These are phyloP conservation scores for Fusarium avenaceum DNA, from an alignment of 2,329 filamentous ascomycete species.

Conservation along the genomic window DNA sequence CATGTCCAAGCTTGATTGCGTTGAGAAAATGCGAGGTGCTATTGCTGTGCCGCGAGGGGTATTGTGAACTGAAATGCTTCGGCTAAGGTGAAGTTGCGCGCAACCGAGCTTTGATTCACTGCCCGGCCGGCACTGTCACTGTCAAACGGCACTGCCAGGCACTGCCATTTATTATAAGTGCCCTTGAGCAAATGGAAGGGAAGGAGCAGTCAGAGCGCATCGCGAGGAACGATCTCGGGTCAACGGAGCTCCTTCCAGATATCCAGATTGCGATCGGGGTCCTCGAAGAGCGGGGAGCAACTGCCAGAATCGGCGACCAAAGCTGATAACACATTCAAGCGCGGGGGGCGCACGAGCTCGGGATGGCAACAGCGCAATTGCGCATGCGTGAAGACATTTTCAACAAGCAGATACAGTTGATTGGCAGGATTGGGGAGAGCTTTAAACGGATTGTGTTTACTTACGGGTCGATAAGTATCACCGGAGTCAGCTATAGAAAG, in stretches of 20 bases:
- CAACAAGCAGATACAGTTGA: slow-evolving; percentile 18
- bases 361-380: slow-evolving; percentile 34
- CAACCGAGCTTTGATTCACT: slow-evolving; percentile 37
- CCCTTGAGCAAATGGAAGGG: slow-evolving; percentile 6
- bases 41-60: slow-evolving; percentile 25
- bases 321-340: slow-evolving; percentile 33
- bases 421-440: slow-evolving; percentile 22
- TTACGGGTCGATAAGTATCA: slow-evolving; percentile 73
- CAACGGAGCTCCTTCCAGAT: slow-evolving; percentile 41
- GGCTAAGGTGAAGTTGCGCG: slow-evolving; percentile 22
- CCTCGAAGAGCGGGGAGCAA: slow-evolving; percentile 42
- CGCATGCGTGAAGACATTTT: slow-evolving; percentile 18
- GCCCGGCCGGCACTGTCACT: slow-evolving; percentile 20
- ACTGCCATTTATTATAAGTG: slow-evolving; percentile 7
- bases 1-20: slow-evolving; percentile 36
- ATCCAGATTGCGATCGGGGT: slow-evolving; percentile 32
- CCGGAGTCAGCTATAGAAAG: slow-evolving; percentile 69
- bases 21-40: slow-evolving; percentile 8
- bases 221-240: slow-evolving; percentile 42
- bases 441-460: slow-evolving; percentile 50
- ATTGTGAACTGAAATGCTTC: slow-evolving; percentile 20
- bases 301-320: slow-evolving; percentile 26
- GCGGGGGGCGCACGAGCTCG: slow-evolving; percentile 43
- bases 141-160: slow-evolving; percentile 15
- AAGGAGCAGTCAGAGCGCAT: slow-evolving; percentile 17